These are phyloP conservation scores for Capsicum rhomboideum DNA, from an alignment of 257 asterid species.

Conservation along the genomic window DNA sequence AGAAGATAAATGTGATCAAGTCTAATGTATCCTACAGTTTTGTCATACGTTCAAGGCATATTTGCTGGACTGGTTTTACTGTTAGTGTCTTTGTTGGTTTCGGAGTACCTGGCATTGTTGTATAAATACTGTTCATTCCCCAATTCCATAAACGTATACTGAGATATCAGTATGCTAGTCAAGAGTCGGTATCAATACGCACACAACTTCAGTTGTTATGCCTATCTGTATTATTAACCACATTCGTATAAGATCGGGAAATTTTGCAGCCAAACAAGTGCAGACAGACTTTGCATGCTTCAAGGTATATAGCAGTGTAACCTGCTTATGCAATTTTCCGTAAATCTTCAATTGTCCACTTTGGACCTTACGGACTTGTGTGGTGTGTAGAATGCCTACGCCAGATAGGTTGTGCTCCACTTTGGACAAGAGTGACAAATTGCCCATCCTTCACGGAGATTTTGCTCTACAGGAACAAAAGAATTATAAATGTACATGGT, in stretches of 20 bases:
- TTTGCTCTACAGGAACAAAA: constrained; percentile 35
- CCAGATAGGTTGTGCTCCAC: constrained; percentile 99
- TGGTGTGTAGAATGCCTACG: constrained; percentile 90
- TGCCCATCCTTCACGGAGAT: constrained; percentile 69
- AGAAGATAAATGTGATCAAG: constrained; percentile 19
- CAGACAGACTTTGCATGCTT: too few relatives aligned
- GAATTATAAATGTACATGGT: background rate
- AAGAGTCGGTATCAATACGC: too few relatives aligned
- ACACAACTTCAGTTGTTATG: too few relatives aligned
- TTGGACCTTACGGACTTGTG: constrained; percentile 81
- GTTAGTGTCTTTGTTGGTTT: background rate
- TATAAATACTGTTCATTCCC: too few relatives aligned
- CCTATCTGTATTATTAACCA: too few relatives aligned
- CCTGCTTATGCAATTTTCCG: too few relatives aligned
- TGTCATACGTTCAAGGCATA: background rate
- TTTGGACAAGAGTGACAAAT: constrained; percentile 86
- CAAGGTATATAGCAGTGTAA: too few relatives aligned
- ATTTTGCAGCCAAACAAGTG: too few relatives aligned
- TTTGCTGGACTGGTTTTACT: background rate
- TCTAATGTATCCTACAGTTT: constrained; percentile 6
- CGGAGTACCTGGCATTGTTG: too few relatives aligned
- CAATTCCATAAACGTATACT: too few relatives aligned
- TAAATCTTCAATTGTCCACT: background rate
- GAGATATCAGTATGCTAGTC: too few relatives aligned
- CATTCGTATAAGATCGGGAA: too few relatives aligned